These are phyloP conservation scores for Dalbergia cultrata DNA, from an alignment of 306 rosid genomes.

Conservation along the genomic window DNA sequence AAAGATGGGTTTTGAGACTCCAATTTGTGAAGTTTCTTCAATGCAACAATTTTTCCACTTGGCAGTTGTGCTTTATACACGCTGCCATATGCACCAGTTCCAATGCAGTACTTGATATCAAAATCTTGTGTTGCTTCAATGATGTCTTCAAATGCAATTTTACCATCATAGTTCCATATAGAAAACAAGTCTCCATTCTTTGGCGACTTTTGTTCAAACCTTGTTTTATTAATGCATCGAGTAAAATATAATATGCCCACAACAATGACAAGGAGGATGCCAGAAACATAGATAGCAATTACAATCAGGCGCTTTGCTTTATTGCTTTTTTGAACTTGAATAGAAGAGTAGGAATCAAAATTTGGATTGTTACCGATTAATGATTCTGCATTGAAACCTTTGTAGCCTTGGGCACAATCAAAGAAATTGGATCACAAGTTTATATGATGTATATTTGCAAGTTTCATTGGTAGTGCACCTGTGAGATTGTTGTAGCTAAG, in stretches of 20 bases:
- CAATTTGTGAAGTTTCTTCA: conserved; percentile 21
- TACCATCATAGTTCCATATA: conserved; percentile 33
- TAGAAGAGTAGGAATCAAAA: neutral
- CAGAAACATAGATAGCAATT: neutral
- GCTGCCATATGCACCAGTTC: conserved; percentile 11
- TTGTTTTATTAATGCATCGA: too few species aligned
- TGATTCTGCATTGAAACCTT: neutral
- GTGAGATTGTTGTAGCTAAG: conserved; percentile 14
- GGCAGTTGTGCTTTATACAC: neutral
- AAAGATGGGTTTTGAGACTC: conserved; percentile 7
- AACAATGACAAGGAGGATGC: neutral
- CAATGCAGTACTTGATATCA: conserved; percentile 12
- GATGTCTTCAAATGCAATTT: conserved; percentile 33
- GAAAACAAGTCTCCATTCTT: conserved; percentile 32
- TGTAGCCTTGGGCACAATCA: neutral
- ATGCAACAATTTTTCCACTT: neutral
- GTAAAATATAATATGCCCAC: neutral
- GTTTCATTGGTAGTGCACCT: neutral
- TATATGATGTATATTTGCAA: neutral
- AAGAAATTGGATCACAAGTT: conserved; percentile 15
- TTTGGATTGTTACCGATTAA: neutral
- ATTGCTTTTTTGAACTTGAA: neutral
- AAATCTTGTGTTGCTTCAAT: conserved; percentile 21
- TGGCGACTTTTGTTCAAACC: neutral
- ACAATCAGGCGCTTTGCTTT: neutral